These are phyloP conservation scores for Lecanicillium sp. DNA, from an alignment of 2,329 filamentous ascomycete species.

Conservation along the genomic window DNA sequence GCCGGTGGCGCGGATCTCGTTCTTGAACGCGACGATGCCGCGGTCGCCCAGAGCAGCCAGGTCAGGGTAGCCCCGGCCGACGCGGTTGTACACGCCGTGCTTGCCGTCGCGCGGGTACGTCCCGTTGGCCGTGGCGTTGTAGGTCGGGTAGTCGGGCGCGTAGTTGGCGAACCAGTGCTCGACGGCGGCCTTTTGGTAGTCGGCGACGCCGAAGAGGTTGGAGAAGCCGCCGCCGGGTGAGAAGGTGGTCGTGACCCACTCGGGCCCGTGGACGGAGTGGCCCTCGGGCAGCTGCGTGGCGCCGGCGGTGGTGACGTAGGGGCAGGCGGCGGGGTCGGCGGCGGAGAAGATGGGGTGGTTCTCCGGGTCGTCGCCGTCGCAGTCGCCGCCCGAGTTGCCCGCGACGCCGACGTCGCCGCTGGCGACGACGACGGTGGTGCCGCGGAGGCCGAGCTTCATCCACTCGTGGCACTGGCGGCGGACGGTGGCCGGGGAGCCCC, in stretches of 20 bases:
- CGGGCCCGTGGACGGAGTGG: conserved; percentile 36
- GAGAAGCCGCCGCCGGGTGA: conserved; percentile 28
- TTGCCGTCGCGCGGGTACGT: conserved; percentile 30
- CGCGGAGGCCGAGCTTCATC: conserved; percentile 40
- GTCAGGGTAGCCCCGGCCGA: conserved; percentile 35
- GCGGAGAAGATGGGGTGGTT: conserved; percentile 22
- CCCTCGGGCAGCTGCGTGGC: conserved; percentile 40
- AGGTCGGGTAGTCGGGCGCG: not conserved
- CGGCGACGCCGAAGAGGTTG: conserved; percentile 40
- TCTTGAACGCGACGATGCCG: conserved; percentile 38
- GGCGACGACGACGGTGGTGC: conserved; percentile 34
- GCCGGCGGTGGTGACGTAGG: conserved; percentile 43
- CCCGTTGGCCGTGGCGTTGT: conserved; percentile 18
- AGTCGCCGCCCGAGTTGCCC: conserved; percentile 11
- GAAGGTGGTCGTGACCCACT: conserved; percentile 31
- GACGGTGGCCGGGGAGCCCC: conserved; percentile 37
- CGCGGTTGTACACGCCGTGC: conserved; percentile 36
- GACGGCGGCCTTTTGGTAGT: conserved; percentile 40
- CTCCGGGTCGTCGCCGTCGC: not conserved
- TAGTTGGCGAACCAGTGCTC: conserved; percentile 18
- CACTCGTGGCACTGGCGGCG: conserved; percentile 37
- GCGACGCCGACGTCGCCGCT: conserved; percentile 35
- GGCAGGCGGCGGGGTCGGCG: conserved; percentile 34
- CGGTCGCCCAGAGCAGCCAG: conserved; percentile 38
- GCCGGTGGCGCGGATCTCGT: conserved; percentile 36